These are phyloP conservation scores for Platanthera zijinensis DNA, from an alignment of 106 monocot species.

Conservation along the genomic window DNA sequence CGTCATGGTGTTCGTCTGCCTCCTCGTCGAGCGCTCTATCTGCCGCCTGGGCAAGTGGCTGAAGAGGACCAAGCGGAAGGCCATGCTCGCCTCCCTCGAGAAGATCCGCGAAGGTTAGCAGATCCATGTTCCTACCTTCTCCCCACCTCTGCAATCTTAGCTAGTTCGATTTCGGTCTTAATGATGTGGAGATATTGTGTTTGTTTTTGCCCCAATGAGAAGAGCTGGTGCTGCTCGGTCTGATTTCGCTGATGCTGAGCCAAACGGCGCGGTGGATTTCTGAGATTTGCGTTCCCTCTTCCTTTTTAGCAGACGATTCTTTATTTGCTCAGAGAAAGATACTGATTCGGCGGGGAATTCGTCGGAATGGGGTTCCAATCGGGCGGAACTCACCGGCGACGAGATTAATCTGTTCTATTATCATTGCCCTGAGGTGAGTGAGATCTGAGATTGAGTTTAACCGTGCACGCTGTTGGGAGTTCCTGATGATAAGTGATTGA, in stretches of 20 bases:
- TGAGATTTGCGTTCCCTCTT: slow-evolving; percentile 77
- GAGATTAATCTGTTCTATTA: slow-evolving; percentile 14
- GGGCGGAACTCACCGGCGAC: slow-evolving; percentile 8
- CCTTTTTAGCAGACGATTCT: slow-evolving; percentile 70
- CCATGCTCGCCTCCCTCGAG: slow-evolving; percentile 74
- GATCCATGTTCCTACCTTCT: not conserved
- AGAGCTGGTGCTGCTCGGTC: slow-evolving; percentile 77
- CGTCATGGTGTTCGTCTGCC: slow-evolving; percentile 72
- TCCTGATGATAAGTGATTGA: too few species aligned
- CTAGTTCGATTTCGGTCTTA: not conserved
- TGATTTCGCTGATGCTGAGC: slow-evolving; percentile 79
- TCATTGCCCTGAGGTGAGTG: slow-evolving; percentile 41
- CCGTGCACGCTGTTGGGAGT: not conserved
- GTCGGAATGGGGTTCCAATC: slow-evolving; percentile 8
- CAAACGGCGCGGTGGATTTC: slow-evolving; percentile 80
- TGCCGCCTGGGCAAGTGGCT: slow-evolving; percentile 69
- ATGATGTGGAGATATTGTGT: not conserved
- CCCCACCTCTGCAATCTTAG: not conserved
- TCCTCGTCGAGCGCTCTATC: slow-evolving; percentile 83
- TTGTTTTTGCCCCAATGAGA: slow-evolving; percentile 13
- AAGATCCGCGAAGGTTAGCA: slow-evolving; percentile 66
- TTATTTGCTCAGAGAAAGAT: slow-evolving; percentile 51
- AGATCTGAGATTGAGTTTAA: not conserved
- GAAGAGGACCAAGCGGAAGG: slow-evolving; percentile 76
- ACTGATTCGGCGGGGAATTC: slow-evolving; percentile 12